phyloP scores from a whole-genome alignment of 202 grass and related monocot species.

The Setaria viridis region DNA sequence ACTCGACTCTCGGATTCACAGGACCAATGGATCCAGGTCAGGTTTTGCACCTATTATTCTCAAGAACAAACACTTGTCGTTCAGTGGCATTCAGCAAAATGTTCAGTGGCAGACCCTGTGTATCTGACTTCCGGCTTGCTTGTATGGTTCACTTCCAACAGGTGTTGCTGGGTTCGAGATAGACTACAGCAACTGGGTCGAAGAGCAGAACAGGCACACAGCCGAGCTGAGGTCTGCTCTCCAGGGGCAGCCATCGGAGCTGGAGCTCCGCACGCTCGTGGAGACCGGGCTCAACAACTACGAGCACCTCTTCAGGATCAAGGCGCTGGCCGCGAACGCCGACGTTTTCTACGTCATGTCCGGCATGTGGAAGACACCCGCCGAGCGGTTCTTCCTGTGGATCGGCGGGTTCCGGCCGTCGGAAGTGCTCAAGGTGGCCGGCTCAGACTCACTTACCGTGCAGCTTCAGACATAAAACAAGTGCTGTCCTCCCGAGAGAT shows the following conservation, averaged over 20 bases:
- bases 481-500: no score
- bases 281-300: constrained; percentile 74
- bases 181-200: constrained; percentile 85
- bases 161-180: constrained; percentile 79
- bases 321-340: constrained; percentile 62
- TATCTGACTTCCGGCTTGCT: constrained; percentile 2
- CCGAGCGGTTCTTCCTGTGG: constrained; percentile 97
- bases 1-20: constrained; percentile 55
- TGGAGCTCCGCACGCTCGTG: constrained; percentile 74
- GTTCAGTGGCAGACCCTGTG: neutral
- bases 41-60: neutral
- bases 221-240: constrained; percentile 62
- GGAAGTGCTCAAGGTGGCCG: constrained; percentile 87
- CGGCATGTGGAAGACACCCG: constrained; percentile 81
- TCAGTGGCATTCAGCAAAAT: neutral
- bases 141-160: constrained; percentile 21
- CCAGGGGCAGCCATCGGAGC: constrained; percentile 70
- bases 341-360: constrained; percentile 93
- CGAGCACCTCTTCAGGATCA: constrained; percentile 77
- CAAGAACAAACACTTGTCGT: neutral
- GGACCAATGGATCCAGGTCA: constrained; percentile 69
- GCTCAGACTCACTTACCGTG: neutral
- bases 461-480: neutral
- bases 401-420: constrained; percentile 98
- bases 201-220: constrained; percentile 73